These are phyloP conservation scores for Cyphellophora europaea DNA, from an alignment of 2,329 filamentous ascomycete genomes.

Conservation along the genomic window DNA sequence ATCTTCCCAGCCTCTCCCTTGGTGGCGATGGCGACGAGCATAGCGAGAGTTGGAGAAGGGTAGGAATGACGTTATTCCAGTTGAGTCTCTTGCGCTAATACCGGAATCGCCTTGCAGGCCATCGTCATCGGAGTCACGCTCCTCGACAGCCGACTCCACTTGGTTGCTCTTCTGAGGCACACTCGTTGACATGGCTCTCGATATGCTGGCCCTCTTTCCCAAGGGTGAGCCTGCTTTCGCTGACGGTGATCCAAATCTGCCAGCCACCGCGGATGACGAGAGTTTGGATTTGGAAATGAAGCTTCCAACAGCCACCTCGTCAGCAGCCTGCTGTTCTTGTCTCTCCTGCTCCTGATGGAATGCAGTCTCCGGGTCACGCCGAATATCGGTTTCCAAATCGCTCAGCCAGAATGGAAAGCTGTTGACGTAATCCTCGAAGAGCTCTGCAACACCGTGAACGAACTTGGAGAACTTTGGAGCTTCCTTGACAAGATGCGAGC, in stretches of 20 bases:
- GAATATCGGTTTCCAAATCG: slow-evolving; percentile 85
- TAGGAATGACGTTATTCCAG: slow-evolving; percentile 62
- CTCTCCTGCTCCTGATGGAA: slow-evolving; percentile 87
- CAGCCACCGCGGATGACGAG: slow-evolving; percentile 9
- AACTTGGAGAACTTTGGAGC: slow-evolving; percentile 94
- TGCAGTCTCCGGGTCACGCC: slow-evolving; percentile 79
- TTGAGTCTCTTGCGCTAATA: slow-evolving; percentile 23
- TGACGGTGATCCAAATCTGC: slow-evolving; percentile 12
- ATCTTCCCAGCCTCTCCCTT: slow-evolving; percentile 24
- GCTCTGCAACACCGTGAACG: slow-evolving; percentile 78
- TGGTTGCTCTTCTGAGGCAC: too few relatives aligned
- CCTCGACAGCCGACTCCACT: slow-evolving; percentile 25
- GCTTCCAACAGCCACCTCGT: slow-evolving; percentile 82
- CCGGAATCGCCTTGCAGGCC: slow-evolving; percentile 24
- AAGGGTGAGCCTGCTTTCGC: background rate
- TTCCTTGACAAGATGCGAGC: slow-evolving; percentile 83
- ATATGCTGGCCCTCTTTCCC: background rate
- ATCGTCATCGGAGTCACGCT: slow-evolving; percentile 42
- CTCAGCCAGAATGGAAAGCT: slow-evolving; percentile 93
- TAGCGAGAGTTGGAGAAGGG: slow-evolving; percentile 79
- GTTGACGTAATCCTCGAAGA: slow-evolving; percentile 96
- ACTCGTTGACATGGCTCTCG: background rate
- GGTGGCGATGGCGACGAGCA: slow-evolving; percentile 41
- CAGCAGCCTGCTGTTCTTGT: slow-evolving; percentile 69
- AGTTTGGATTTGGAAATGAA: slow-evolving; percentile 53